Base-by-base conservation (phyloP, 169 alveolate genomes). In the Eimeria mitis region DNA sequence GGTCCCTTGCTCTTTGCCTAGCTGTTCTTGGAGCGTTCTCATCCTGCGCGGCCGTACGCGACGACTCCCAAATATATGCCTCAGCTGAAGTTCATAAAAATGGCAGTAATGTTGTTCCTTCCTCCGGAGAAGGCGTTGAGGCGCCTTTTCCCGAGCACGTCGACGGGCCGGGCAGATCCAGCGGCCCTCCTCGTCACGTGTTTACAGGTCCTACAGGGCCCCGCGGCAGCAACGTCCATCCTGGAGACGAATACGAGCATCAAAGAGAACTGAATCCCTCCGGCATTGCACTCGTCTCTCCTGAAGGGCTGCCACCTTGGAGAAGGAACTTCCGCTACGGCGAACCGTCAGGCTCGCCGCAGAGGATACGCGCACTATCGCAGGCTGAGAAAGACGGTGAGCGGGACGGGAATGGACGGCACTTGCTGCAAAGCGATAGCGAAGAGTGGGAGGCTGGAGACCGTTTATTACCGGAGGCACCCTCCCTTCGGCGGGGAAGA, bases 231-330 rank as follows among this genome's bases (percentile, higher is more conserved):
- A 63, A 4, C 65, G 81, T 42, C 65, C 61, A 40, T 65, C 44
- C 71, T 25, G 83, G 19, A 19, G 37, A 65, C 49, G 47, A 63
- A 47, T 21, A 87, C 47, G 5, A 42, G 31, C 94, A 42, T 0
- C 47, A 42, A 8, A 61, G 31, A 56, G 68, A 28, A 37, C 21
- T 65, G 40, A 1, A 40, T 21, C 34, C 68, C 19, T 44, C n/a
- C 25, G 25, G 21, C 49, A 37, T 63, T 37, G 49, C 83, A 65
- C 25, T 56, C 14, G 63, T 16, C 25, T 87, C 68, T 6, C 75
- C 75, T 87, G 94, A 87, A 63, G 52, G 83, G 47, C 70, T 61
- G 34, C 94, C 94, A 28, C n/a, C 63, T n/a, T 40, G 81, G 81
- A 37, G 83, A n/a, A 65, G 94, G 37, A 54, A 34, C 47, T 83